Conservation (phyloP, 495 filamentous ascomycete genomes). For the Annulohypoxylon bovei region DNA sequence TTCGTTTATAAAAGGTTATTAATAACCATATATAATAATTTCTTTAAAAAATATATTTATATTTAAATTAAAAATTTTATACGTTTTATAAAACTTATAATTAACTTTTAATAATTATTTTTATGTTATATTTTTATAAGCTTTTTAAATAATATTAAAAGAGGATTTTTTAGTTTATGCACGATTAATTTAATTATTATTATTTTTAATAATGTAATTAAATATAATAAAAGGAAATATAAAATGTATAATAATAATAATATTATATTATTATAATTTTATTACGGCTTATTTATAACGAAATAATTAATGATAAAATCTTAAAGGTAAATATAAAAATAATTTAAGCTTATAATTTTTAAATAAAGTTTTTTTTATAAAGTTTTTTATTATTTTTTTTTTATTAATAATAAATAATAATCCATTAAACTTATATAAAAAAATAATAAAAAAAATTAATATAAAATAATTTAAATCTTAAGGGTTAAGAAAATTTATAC, state of each 20-base stretch:
- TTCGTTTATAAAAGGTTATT: background rate
- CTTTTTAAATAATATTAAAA: background rate
- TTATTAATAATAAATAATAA: background rate
- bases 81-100: background rate
- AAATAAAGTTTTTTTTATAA: background rate
- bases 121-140: background rate
- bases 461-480: background rate
- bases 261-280: background rate
- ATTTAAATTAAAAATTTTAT: background rate
- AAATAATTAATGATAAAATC: background rate
- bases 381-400: background rate
- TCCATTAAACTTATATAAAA: background rate
- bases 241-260: background rate
- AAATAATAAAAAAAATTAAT: no score
- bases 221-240: background rate
- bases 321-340: background rate
- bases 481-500: background rate
- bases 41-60: background rate
- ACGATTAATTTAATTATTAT: background rate
- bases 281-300: background rate
- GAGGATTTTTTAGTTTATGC: background rate
- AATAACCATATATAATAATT: background rate
- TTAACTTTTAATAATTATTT: background rate
- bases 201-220: conserved; percentile 1
- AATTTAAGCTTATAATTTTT: background rate